These are phyloP conservation scores for Malus sylvestris DNA, from an alignment of 306 rosid species.

Conservation along the genomic window DNA sequence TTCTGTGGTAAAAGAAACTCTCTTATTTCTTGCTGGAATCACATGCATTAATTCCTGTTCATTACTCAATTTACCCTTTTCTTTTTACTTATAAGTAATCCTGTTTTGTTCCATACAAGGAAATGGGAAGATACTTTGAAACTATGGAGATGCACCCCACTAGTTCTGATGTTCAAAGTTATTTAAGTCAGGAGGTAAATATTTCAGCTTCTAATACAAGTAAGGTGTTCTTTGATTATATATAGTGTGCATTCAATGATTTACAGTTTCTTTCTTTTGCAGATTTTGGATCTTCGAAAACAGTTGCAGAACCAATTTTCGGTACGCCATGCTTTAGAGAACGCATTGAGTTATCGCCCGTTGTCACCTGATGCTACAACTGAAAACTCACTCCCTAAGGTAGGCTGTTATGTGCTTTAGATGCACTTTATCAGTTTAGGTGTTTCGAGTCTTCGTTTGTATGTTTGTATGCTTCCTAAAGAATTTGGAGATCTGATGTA, in stretches of 20 bases:
- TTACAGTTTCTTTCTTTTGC: conserved; percentile 24
- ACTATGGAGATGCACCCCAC: conserved; percentile 40
- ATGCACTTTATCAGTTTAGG: background rate
- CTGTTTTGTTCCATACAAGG: conserved; percentile 30
- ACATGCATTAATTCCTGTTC: background rate
- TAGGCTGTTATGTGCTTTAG: conserved; percentile 8
- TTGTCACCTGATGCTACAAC: conserved; percentile 35
- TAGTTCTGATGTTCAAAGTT: conserved; percentile 42
- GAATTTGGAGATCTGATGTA: background rate
- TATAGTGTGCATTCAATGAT: background rate
- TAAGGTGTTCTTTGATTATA: background rate
- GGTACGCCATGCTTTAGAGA: conserved; percentile 57
- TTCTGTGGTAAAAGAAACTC: background rate
- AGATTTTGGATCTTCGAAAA: conserved; percentile 73
- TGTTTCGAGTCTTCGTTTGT: background rate
- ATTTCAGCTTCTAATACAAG: background rate
- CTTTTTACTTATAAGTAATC: background rate
- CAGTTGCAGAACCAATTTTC: conserved; percentile 62
- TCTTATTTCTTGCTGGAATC: background rate
- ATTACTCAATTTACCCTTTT: background rate
- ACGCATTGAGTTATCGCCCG: conserved; percentile 48
- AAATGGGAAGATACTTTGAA: conserved; percentile 34
- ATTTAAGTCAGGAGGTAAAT: conserved; percentile 71
- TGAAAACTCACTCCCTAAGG: conserved; percentile 67
- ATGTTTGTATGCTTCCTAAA: background rate